Conservation (phyloP, 78 protist genomes). For the Carpediemonas membranifera region DNA sequence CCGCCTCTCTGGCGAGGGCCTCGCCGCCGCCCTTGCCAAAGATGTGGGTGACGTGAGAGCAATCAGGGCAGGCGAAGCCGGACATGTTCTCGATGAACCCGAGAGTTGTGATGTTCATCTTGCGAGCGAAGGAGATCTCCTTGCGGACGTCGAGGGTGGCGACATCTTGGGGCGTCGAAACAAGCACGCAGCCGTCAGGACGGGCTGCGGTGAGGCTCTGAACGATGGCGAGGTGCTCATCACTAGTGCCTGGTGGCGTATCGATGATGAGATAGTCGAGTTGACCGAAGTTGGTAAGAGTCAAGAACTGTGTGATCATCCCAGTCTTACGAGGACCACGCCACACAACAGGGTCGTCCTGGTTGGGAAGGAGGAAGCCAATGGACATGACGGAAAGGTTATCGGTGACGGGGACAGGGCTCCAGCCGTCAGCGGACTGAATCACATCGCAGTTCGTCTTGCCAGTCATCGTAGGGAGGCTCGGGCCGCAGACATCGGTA, state of each 20-base stretch:
- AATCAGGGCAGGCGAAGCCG: constrained; percentile 87
- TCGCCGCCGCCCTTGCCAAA: not conserved
- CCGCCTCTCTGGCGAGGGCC: not conserved
- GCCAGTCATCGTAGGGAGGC: constrained; percentile 79
- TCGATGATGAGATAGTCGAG: constrained; percentile 86
- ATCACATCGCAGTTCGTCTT: constrained; percentile 31
- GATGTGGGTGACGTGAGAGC: constrained; percentile 17
- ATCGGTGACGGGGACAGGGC: constrained; percentile 66
- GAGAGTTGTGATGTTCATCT: constrained; percentile 43
- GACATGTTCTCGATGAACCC: constrained; percentile 97
- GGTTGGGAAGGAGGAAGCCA: constrained; percentile 78
- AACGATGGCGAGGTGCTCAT: constrained; percentile 90
- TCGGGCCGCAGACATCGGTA: constrained; percentile 95
- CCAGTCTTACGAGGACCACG: constrained; percentile 93
- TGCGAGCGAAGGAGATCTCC: constrained; percentile 81
- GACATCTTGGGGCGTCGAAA: constrained; percentile 96
- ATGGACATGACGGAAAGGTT: constrained; percentile 83
- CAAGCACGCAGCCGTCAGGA: constrained; percentile 74
- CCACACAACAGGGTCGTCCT: constrained; percentile 91
- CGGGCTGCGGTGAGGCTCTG: constrained; percentile 38
- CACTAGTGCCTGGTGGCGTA: constrained; percentile 98
- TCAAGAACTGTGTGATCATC: constrained; percentile 72
- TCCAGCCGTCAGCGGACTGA: constrained; percentile 56
- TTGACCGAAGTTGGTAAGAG: constrained; percentile 88
- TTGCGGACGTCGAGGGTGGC: constrained; percentile 55